A percentile compares a stretch with the other conserved stretches of the same genome.
These are phyloP conservation scores for Zygosaccharomyces pseudobailii DNA, from an alignment of 1,139 yeast genomes.

Conservation along the genomic window DNA sequence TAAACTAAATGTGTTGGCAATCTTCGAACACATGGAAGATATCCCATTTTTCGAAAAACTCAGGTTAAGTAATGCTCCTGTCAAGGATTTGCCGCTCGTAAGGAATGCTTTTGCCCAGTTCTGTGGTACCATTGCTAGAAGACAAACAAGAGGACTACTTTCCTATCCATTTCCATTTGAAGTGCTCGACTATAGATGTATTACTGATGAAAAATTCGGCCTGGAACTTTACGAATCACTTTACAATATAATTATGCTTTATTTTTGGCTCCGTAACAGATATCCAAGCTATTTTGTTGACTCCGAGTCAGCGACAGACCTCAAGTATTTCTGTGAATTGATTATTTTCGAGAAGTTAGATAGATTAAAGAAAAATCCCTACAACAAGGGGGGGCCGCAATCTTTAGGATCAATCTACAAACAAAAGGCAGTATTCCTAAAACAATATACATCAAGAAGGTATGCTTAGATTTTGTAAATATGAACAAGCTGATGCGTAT, in stretches of 20 bases:
- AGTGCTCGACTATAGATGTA: conserved; percentile 24
- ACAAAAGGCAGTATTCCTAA: neutral
- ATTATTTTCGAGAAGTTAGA: conserved; percentile 59
- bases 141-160: conserved; percentile 29
- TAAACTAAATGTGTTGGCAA: conserved; percentile 41
- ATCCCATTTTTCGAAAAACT: conserved; percentile 51
- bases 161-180: conserved; percentile 35
- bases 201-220: conserved; percentile 33
- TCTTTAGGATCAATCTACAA: conserved; percentile 5
- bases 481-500: neutral
- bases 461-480: neutral
- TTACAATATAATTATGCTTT: conserved; percentile 65
- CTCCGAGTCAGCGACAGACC: conserved; percentile 64
- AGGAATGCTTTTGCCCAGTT: conserved; percentile 29
- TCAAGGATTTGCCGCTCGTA: conserved; percentile 35
- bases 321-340: conserved; percentile 61
- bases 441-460: neutral
- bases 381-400: conserved; percentile 13
- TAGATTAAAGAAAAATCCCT: conserved; percentile 30
- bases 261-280: conserved; percentile 82
- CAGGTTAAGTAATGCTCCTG: conserved; percentile 56
- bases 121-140: conserved; percentile 31
- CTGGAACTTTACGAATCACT: conserved; percentile 58
- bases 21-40: conserved; percentile 39
- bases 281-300: conserved; percentile 81